A percentile compares a stretch with the other conserved stretches of the same genome.
Conservation (phyloP, 2,329 filamentous ascomycete species). For the Setomelanomma holmii region DNA sequence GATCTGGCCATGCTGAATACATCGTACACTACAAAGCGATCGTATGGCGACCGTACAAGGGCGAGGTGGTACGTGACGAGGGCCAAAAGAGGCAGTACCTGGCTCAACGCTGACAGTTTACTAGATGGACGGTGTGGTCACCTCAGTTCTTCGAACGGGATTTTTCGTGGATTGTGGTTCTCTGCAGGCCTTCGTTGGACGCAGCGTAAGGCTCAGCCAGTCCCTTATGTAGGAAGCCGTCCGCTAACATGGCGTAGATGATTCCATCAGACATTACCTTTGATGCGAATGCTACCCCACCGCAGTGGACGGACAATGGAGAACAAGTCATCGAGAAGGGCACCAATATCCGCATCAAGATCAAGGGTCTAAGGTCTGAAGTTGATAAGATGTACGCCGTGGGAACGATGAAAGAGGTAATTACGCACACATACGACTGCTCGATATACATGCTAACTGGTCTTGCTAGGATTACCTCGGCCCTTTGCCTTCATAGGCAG, state of each 20-base stretch:
- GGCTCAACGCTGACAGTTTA: slow-evolving; percentile 28
- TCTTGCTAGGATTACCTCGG: slow-evolving; percentile 49
- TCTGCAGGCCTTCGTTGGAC: slow-evolving; percentile 78
- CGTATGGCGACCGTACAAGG: slow-evolving; percentile 97
- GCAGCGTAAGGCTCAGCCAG: slow-evolving; percentile 68
- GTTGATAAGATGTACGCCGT: slow-evolving; percentile 96
- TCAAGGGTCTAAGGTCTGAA: slow-evolving; percentile 91
- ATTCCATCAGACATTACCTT: slow-evolving; percentile 93
- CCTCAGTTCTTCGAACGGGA: slow-evolving; percentile 86
- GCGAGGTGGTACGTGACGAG: slow-evolving; percentile 80
- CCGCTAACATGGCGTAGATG: slow-evolving; percentile 62
- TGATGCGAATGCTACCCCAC: slow-evolving; percentile 94
- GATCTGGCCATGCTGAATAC: slow-evolving; percentile 91
- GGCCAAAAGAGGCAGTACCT: neutral
- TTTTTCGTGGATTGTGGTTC: slow-evolving; percentile 89
- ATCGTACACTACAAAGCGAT: slow-evolving; percentile 94
- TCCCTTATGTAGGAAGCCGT: slow-evolving; percentile 14
- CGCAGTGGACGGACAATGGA: slow-evolving; percentile 93
- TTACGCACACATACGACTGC: neutral
- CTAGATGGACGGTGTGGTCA: slow-evolving; percentile 92
- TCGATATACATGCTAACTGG: slow-evolving; percentile 14
- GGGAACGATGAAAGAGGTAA: slow-evolving; percentile 87
- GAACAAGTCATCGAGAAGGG: slow-evolving; percentile 93
- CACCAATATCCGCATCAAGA: slow-evolving; percentile 90
- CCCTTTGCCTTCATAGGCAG: slow-evolving; percentile 38